Base-by-base conservation (phyloP, 2,329 filamentous ascomycete genomes). In the Ambrosiella xylebori region DNA sequence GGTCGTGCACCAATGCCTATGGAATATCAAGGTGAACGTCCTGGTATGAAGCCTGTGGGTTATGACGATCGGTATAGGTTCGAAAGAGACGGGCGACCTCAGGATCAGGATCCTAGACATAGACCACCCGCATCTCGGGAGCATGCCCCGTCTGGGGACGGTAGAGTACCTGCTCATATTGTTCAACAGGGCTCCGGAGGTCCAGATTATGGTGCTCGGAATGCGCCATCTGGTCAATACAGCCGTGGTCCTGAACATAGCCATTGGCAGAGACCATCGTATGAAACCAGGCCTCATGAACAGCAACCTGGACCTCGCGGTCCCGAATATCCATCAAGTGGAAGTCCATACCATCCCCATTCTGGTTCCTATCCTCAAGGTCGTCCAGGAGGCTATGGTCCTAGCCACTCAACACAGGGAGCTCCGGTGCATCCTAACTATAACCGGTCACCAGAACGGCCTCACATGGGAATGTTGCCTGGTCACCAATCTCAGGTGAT, bases 1-100 rank as follows among this genome's bases (percentile, higher is more conserved):
- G 68, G 69, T 3, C 69, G 68, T 9, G 66, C 66, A 35, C 56
- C 65, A 54, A 59, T 61, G 62, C 45, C 70, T 65, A 63, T 70
- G 53, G 78, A 80, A 57, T 80, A 80, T 64, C 38, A 38, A 15
- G 19, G 41, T 13, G 78, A 81, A 51, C 71, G 75, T 56, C 69
- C 71, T 11, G 68, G 71, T 1, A 63, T 73, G 12, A 73, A 76
- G 53, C 66, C 69, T 2, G 68, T 68, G 56, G 65, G 67, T 1
- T 79, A 76, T 62, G 78, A 82, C 59, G 77, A 80, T 17, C 74
- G 76, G 49, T 80, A 73, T 58, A 70, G 75, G 58, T 67, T 70
- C 12, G 76, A 77, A 57, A 65, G 69, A 55, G 59, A 60, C 19
- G 41, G 50, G 12, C n/a, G 54, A 17, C 54, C 53, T 36, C 54